Conservation (phyloP, 2,329 filamentous ascomycete genomes). For the Neonectria magnoliae region DNA sequence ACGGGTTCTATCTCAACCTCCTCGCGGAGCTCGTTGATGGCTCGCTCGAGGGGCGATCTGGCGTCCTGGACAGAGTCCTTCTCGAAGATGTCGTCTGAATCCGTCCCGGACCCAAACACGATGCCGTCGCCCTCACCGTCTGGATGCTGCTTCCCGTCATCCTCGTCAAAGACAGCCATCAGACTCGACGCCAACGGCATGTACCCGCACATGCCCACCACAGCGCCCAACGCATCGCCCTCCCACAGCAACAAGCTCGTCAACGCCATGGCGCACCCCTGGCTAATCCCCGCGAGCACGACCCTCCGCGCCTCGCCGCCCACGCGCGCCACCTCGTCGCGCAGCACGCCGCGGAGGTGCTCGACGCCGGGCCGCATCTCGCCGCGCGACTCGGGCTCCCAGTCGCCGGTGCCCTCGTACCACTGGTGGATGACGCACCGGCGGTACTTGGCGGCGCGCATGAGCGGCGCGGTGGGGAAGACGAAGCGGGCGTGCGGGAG, state of each 20-base stretch:
- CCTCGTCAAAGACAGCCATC: constrained; percentile 29
- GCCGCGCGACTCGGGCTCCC: constrained; percentile 45
- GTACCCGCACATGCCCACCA: constrained; percentile 58
- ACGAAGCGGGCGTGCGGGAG: constrained; percentile 59
- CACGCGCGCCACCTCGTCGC: constrained; percentile 48
- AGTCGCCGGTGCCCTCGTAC: constrained; percentile 50
- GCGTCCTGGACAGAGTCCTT: constrained; percentile 8
- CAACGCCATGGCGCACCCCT: constrained; percentile 61
- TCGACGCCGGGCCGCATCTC: constrained; percentile 53
- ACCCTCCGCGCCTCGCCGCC: constrained; percentile 50
- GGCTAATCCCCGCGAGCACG: constrained; percentile 62
- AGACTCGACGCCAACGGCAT: constrained; percentile 53
- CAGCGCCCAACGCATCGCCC: constrained; percentile 49
- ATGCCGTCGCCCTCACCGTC: constrained; percentile 8
- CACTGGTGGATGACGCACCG: constrained; percentile 48
- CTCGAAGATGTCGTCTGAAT: constrained; percentile 34
- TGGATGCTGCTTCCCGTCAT: neutral
- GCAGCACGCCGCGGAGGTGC: constrained; percentile 52
- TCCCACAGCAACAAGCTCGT: constrained; percentile 56
- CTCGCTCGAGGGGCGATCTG: constrained; percentile 29
- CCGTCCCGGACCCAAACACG: constrained; percentile 7
- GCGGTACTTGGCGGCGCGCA: constrained; percentile 46
- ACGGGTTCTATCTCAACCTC: constrained; percentile 41
- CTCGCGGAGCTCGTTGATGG: constrained; percentile 40
- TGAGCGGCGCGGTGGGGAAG: constrained; percentile 59